Percentiles rank a stretch among this genome's conserved stretches.
These are phyloP conservation scores for Debaryomyces sp. DNA, from an alignment of 1,139 yeast genomes.

Conservation along the genomic window DNA sequence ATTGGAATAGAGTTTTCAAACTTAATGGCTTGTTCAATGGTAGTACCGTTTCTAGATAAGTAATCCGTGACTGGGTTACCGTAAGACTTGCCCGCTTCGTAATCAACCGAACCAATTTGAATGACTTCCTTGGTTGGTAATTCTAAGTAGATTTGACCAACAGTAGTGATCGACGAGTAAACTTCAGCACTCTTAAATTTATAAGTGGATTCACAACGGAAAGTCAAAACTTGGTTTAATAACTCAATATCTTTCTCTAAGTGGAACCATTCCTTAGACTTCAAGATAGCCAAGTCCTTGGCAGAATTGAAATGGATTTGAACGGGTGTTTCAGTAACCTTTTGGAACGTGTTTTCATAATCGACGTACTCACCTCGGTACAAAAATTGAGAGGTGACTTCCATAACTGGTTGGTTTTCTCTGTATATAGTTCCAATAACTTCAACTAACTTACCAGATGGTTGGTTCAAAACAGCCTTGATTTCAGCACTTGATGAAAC, in stretches of 20 bases:
- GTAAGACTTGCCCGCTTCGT: slow-evolving; percentile 89
- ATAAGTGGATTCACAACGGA: slow-evolving; percentile 86
- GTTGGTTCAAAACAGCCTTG: slow-evolving; percentile 85
- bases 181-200: slow-evolving; percentile 77
- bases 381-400: slow-evolving; percentile 92
- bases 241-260: slow-evolving; percentile 71
- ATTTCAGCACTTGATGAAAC: slow-evolving; percentile 84
- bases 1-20: slow-evolving; percentile 92
- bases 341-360: slow-evolving; percentile 90
- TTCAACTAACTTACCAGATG: slow-evolving; percentile 94
- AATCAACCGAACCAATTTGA: slow-evolving; percentile 84
- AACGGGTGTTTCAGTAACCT: slow-evolving; percentile 83
- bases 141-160: slow-evolving; percentile 85
- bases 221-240: slow-evolving; percentile 78
- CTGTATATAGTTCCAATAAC: slow-evolving; percentile 89
- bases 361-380: slow-evolving; percentile 92
- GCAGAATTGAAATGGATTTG: slow-evolving; percentile 72
- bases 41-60: slow-evolving; percentile 85
- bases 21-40: slow-evolving; percentile 90
- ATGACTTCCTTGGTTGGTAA: slow-evolving; percentile 90
- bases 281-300: slow-evolving; percentile 91
- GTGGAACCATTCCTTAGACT: slow-evolving; percentile 98
- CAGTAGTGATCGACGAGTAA: slow-evolving; percentile 78
- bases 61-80: slow-evolving; percentile 98
- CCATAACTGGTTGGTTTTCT: slow-evolving; percentile 81